Conservation (phyloP, 345 rosid genomes). For the Salix dunnii region DNA sequence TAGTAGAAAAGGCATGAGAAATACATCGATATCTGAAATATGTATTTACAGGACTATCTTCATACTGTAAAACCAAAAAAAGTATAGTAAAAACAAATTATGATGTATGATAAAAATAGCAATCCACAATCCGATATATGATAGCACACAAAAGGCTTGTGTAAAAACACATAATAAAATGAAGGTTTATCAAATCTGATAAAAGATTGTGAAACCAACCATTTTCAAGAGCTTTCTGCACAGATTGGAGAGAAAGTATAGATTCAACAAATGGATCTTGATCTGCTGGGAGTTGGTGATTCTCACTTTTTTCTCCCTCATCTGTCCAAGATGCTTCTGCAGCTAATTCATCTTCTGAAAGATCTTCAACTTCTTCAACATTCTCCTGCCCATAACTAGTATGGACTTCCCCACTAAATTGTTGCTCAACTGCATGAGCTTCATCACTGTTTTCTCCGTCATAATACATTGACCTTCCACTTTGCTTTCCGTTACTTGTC, state of each 20-base stretch:
- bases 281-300: conserved; percentile 32
- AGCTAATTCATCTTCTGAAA: conserved; percentile 42
- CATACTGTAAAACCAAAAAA: not conserved
- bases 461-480: conserved; percentile 41
- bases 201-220: conserved; percentile 34
- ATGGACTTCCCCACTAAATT: conserved; percentile 39
- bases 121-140: not conserved
- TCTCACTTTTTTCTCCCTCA: conserved; percentile 41
- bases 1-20: not conserved
- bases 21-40: not conserved
- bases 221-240: conserved; percentile 62
- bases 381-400: conserved; percentile 39
- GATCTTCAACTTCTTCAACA: conserved; percentile 35
- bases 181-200: not conserved
- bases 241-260: conserved; percentile 44
- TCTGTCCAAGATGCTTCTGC: conserved; percentile 42
- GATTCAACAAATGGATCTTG: conserved; percentile 57
- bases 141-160: not conserved
- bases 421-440: conserved; percentile 35
- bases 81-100: not conserved
- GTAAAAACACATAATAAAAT: not conserved
- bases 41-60: not conserved
- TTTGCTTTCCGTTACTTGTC: conserved; percentile 51
- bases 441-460: conserved; percentile 58
- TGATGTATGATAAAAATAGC: not conserved